These are phyloP conservation scores for Claviceps spartinae DNA, from an alignment of 2,329 filamentous ascomycete species.

Conservation along the genomic window DNA sequence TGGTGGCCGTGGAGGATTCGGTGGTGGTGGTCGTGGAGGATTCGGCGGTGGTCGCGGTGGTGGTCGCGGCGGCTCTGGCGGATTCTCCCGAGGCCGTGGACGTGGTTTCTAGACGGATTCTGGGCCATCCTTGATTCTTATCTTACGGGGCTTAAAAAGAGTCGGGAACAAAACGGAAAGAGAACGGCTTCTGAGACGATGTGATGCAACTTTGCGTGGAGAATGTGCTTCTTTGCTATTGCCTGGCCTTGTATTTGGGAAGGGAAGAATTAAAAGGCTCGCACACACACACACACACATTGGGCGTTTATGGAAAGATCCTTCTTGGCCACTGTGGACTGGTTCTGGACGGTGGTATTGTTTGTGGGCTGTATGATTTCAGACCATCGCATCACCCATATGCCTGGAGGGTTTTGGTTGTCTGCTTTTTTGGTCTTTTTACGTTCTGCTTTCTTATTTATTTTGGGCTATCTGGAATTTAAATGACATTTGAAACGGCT, in stretches of 20 bases:
- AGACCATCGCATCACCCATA: slow-evolving; percentile 1
- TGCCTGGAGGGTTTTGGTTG: neutral
- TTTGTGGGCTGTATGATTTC: neutral
- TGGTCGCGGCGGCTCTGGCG: slow-evolving; percentile 15
- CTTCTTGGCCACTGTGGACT: slow-evolving; percentile 3
- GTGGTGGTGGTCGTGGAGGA: slow-evolving; percentile 11
- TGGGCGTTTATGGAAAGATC: slow-evolving; percentile 5
- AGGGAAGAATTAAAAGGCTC: neutral
- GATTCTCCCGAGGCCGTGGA: slow-evolving; percentile 27
- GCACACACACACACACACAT: slow-evolving; percentile 4
- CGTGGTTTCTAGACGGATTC: slow-evolving; percentile 17
- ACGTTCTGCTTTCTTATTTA: neutral
- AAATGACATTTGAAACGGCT: neutral
- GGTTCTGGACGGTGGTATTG: neutral
- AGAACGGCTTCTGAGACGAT: neutral
- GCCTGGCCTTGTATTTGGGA: neutral
- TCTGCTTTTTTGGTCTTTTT: neutral
- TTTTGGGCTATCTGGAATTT: slow-evolving; percentile 4
- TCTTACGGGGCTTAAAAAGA: slow-evolving; percentile 5
- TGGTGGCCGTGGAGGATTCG: slow-evolving; percentile 17
- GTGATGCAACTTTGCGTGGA: neutral
- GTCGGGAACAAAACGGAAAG: neutral
- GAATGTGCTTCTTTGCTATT: neutral
- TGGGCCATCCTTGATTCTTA: neutral
- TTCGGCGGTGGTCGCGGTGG: slow-evolving; percentile 11